Evolutionary conservation across 1,139 yeast genomes (phyloP), one percentile per base, ranked within the genome.

Genomic region (Hemisphaericaspora xylanilytica): DNA sequence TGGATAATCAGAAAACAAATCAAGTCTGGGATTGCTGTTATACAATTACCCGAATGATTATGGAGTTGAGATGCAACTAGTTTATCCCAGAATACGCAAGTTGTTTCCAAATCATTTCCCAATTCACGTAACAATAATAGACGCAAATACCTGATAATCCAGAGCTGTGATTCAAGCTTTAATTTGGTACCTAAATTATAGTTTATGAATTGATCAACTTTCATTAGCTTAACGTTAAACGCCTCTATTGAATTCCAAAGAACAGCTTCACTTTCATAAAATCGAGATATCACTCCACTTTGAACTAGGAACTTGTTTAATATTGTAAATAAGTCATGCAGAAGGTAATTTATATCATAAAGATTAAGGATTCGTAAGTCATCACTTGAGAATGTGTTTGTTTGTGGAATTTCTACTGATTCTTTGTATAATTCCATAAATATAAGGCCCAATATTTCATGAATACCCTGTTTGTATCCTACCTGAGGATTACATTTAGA

Each of bases 391-490:
- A 62, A 53, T 1, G 69, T 57, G 38, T 61, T 62, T 7, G 69
- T 56, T 30, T 52, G 58, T 1, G 75, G 68, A 4, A 70, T 60
- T 10, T 39, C 49, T 1, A 63, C 50, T 2, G 71, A 55, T 54
- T 77, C 82, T 8, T 56, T 53, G 44, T 63, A 55, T n/a, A 80
- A 45, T 43, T 71, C 74, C 41, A 78, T 58, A 51, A 72, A 81
- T 2, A 83, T 63, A 41, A 81, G 54, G 1, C 87, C 89, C 45
- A 80, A 63, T 11, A 83, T 64, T 53, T 83, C 90, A 57, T 83
- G 90, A 45, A 78, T 67, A 0, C 90, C 90, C 52, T 83, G 90
- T 49, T 77, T 80, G 55, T 83, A 83, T 2, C 79, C 76, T n/a
- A 70, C 65, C 30, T 59, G 56, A 17, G 74, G 70, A 49, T 78